Evolutionary conservation across 805 yeast genomes (phyloP).

Genomic region (Starmerella sirachaensis): DNA sequence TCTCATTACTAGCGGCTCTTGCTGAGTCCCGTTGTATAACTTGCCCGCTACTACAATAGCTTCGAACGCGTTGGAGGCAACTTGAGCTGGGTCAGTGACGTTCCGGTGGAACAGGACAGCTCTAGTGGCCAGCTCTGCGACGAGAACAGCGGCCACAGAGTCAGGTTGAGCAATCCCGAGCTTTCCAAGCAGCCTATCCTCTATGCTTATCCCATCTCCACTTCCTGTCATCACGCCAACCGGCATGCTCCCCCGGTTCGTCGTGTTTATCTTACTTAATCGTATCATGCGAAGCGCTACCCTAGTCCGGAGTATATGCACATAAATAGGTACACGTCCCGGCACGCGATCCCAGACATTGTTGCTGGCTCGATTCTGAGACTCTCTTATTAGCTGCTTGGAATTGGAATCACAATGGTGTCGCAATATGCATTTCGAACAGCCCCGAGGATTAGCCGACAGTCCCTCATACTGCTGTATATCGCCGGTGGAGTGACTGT

Average conservation of each 20-base stretch:
- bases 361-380: background rate
- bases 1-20: conserved; percentile 5
- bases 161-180: conserved; percentile 10
- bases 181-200: conserved; percentile 15
- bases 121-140: conserved; percentile 5
- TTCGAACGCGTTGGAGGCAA: conserved; percentile 7
- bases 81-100: conserved; percentile 21
- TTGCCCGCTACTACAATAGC: conserved; percentile 7
- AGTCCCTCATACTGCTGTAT: too few relatives aligned
- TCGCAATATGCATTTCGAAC: too few relatives aligned
- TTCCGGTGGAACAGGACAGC: conserved; percentile 14
- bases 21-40: conserved; percentile 1
- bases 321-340: background rate
- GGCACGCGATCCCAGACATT: background rate
- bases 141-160: conserved; percentile 9
- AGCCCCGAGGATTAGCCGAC: too few relatives aligned
- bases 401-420: too few relatives aligned
- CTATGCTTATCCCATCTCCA: background rate
- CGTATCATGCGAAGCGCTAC: conserved; percentile 2
- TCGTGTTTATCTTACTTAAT: conserved; percentile 9
- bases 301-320: background rate
- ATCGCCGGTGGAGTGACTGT: conserved; percentile 22
- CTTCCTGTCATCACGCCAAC: background rate
- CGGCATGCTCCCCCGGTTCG: background rate
- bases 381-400: too few relatives aligned